A percentile compares a stretch with the other conserved stretches of the same genome.
Evolutionary conservation across 805 yeast species (phyloP).

Genomic region (Hanseniaspora vineae): DNA sequence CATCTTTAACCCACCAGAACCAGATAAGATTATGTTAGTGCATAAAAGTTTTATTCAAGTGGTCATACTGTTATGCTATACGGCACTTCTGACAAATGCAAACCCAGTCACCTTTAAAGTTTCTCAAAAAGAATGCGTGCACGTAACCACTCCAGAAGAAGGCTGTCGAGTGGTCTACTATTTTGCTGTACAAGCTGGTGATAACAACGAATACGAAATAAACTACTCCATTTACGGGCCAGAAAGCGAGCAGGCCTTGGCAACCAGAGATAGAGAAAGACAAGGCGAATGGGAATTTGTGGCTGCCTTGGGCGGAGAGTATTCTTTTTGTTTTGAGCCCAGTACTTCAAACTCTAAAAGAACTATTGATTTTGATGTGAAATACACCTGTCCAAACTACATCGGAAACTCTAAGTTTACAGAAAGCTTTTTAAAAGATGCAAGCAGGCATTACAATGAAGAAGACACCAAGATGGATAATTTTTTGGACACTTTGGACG

Average conservation of each 20-base stretch:
- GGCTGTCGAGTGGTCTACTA: constrained; percentile 41
- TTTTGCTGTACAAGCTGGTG: constrained; percentile 20
- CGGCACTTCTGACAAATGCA: background rate
- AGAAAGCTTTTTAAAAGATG: constrained; percentile 10
- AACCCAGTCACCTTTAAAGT: constrained; percentile 20
- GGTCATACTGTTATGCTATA: no score
- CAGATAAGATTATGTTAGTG: no score
- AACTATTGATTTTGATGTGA: constrained; percentile 72
- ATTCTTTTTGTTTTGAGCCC: constrained; percentile 75
- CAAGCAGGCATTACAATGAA: constrained; percentile 2
- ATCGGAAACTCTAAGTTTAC: constrained; percentile 46
- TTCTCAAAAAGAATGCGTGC: constrained; percentile 17
- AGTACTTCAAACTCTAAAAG: constrained; percentile 74
- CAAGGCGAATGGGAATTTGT: constrained; percentile 70
- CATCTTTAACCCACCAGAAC: no score
- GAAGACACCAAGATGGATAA: constrained; percentile 7
- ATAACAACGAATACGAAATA: constrained; percentile 11
- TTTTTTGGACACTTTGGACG: constrained; percentile 30
- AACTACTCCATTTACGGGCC: constrained; percentile 37
- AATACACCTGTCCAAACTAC: constrained; percentile 28
- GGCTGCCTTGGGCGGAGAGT: constrained; percentile 62
- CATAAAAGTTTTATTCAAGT: no score
- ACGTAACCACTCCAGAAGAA: constrained; percentile 34
- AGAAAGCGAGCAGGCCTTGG: constrained; percentile 33
- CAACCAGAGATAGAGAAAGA: constrained; percentile 46